phyloP scores from a whole-genome alignment of 1,284 basidiomycete species.

The Moesziomyces parantarcticus region DNA sequence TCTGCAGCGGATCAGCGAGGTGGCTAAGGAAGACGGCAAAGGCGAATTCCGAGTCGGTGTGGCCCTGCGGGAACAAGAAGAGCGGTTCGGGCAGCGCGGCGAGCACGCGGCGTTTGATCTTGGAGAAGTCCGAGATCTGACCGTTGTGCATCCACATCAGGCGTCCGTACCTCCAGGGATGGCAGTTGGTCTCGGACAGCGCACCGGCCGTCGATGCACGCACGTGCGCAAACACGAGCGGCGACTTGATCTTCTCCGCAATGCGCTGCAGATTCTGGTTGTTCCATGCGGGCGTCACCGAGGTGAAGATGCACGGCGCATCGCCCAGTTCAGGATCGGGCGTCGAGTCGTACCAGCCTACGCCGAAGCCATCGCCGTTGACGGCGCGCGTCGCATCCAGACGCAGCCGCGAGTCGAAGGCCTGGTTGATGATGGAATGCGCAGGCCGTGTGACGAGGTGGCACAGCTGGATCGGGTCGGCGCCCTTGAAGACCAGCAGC shows the following conservation, averaged over 20 bases:
- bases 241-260: constrained; percentile 64
- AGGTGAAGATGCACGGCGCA: constrained; percentile 90
- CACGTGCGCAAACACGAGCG: constrained; percentile 63
- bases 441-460: constrained; percentile 88
- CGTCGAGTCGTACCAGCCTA: constrained; percentile 75
- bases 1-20: constrained; percentile 40
- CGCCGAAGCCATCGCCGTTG: constrained; percentile 91
- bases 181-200: constrained; percentile 63
- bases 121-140: constrained; percentile 57
- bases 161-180: constrained; percentile 63
- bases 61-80: constrained; percentile 61
- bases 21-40: constrained; percentile 63
- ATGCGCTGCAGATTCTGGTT: constrained; percentile 63
- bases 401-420: constrained; percentile 62
- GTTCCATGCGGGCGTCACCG: constrained; percentile 77
- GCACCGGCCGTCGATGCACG: constrained; percentile 61
- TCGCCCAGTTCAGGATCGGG: constrained; percentile 47
- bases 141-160: constrained; percentile 68
- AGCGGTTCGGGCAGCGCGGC: constrained; percentile 54
- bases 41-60: constrained; percentile 62
- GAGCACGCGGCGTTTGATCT: constrained; percentile 58
- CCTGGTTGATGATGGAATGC: constrained; percentile 79
- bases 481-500: constrained; percentile 63
- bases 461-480: constrained; percentile 51
- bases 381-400: constrained; percentile 69